phyloP scores from a whole-genome alignment of 2,329 filamentous ascomycete species.

The Blastomyces percursus region DNA sequence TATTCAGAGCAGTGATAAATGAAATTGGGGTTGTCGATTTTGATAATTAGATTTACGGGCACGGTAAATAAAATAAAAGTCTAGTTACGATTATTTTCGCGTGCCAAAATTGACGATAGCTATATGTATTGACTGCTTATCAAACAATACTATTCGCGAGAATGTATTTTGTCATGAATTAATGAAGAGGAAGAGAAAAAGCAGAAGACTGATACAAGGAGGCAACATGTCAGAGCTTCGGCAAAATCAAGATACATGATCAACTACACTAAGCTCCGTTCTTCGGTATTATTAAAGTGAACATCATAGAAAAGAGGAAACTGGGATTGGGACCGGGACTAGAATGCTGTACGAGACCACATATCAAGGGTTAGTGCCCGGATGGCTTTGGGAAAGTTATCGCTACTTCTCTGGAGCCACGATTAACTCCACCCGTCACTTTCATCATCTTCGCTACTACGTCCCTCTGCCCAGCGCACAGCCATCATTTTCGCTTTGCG shows the following conservation, averaged over 20 bases:
- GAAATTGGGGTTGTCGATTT: background rate
- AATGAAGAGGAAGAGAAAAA: background rate
- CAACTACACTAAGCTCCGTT: background rate
- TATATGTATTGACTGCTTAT: background rate
- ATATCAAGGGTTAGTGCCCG: background rate
- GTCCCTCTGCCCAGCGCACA: constrained; percentile 21
- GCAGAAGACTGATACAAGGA: background rate
- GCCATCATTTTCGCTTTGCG: constrained; percentile 25
- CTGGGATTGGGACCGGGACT: background rate
- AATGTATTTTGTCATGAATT: background rate
- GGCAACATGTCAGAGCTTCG: background rate
- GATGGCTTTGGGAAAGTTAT: background rate
- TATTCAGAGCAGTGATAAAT: background rate
- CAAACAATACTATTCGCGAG: background rate
- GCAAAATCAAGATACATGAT: background rate
- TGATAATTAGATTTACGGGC: background rate
- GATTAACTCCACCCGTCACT: constrained; percentile 7
- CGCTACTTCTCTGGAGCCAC: constrained; percentile 2
- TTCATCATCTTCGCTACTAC: constrained; percentile 13
- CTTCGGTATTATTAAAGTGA: no score
- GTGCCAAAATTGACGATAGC: background rate
- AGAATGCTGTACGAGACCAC: background rate
- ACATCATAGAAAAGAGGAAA: background rate
- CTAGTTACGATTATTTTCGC: background rate
- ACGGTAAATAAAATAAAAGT: background rate